Base-by-base conservation (phyloP, 2,329 filamentous ascomycete genomes). In the Penicillium sp. region DNA sequence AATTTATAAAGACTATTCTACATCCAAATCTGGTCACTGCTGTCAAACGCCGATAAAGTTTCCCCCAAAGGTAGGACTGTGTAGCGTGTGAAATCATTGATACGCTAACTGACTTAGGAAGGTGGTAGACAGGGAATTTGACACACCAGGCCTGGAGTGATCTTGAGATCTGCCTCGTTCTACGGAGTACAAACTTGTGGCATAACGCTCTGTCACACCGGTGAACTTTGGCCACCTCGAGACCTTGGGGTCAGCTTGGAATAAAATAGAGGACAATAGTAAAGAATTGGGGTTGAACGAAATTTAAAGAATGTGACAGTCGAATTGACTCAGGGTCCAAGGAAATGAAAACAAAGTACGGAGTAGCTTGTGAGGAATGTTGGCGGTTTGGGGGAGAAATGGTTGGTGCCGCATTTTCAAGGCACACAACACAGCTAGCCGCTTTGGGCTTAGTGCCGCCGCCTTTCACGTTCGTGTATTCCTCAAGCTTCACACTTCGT, bases 401-500 rank as follows among this genome's bases (percentile, higher is more conserved):
- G 1, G 2, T 42, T 21, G 18, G 3, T 5, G 21, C 44, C 44
- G 11, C 5, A 36, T 14, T 5, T 5, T 3, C 3, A 39, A 43
- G 50, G 50, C 2, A 9, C 2, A 1, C 7, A n/a, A 3, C 0
- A n/a, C 4, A 36, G 24, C 40, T 50, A 54, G 7, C 40, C 52
- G n/a, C 8, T 4, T 52, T 32, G 5, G 31, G 48, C 4, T 43
- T 52, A 52, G 43, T 16, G 34, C n/a, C 47, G 38, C 48, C 31
- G 14, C 52, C 45, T 27, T 52, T 24, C 24, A 44, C 43, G 11
- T 11, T 45, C 52, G 24, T 46, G 29, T 50, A 50, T 54, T 46
- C 34, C 50, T 53, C 29, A 54, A 54, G 51, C 48, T 55, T 44
- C 40, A 43, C 39, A 42, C 13, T 47, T 43, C 44, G 40, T 43